Conservation (phyloP, 108 stramenopile genomes). For the Chaetoceros muelleri region DNA sequence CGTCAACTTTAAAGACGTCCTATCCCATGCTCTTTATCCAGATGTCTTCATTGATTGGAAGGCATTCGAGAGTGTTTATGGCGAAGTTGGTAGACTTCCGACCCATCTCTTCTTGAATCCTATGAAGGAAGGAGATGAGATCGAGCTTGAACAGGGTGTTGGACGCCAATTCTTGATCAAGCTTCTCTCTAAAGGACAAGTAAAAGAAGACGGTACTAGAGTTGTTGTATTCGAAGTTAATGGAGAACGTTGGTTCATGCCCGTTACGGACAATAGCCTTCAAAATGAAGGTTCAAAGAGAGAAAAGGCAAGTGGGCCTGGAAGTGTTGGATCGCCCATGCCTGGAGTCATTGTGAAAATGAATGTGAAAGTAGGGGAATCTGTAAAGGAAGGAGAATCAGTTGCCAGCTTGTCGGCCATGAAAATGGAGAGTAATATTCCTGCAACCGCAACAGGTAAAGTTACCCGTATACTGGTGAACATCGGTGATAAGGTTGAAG, state of each 20-base stretch:
- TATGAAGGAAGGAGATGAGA: constrained; percentile 81
- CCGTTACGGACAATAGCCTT: constrained; percentile 39
- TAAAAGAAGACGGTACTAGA: constrained; percentile 38
- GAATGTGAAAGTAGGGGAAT: constrained; percentile 78
- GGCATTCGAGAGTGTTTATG: constrained; percentile 51
- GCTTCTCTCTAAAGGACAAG: constrained; percentile 40
- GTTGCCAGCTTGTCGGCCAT: constrained; percentile 86
- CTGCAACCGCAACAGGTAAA: constrained; percentile 56
- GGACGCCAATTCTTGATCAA: constrained; percentile 45
- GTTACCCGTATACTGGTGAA: constrained; percentile 61
- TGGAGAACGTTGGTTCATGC: constrained; percentile 56
- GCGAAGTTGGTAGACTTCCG: constrained; percentile 61
- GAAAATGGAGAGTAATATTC: constrained; percentile 94
- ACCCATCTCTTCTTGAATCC: constrained; percentile 78
- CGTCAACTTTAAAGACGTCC: constrained; percentile 47
- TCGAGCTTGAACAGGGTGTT: constrained; percentile 44
- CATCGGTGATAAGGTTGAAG: constrained; percentile 78
- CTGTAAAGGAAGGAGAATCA: constrained; percentile 73
- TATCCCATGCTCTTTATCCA: constrained; percentile 87
- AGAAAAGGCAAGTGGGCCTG: constrained; percentile 51
- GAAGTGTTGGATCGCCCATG: constrained; percentile 84
- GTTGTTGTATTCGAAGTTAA: constrained; percentile 66
- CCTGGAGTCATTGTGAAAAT: constrained; percentile 84
- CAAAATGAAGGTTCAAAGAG: constrained; percentile 21
- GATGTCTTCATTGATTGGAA: constrained; percentile 79